phyloP scores from a whole-genome alignment of 106 monocot genomes.

The Platanthera zijinensis region DNA sequence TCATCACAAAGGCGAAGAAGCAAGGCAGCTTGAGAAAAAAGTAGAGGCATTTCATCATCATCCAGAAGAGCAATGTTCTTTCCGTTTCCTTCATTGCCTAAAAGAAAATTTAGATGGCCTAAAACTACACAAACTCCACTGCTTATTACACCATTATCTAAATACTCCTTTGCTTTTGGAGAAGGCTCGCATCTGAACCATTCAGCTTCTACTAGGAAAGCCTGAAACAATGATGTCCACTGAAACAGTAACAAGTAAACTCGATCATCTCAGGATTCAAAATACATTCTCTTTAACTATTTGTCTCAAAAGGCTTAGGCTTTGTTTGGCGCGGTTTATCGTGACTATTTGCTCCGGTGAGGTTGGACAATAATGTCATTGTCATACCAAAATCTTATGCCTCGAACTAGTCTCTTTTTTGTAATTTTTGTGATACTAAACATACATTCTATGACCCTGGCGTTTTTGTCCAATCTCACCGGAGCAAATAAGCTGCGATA shows the following conservation, averaged over 20 bases:
- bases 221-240: constrained; percentile 32
- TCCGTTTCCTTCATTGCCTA: constrained; percentile 20
- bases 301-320: too few relatives aligned
- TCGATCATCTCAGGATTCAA: background rate
- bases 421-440: too few relatives aligned
- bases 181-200: constrained; percentile 24
- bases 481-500: too few relatives aligned
- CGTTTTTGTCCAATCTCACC: too few relatives aligned
- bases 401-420: too few relatives aligned
- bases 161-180: constrained; percentile 26
- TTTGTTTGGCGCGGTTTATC: too few relatives aligned
- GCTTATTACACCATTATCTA: constrained; percentile 30
- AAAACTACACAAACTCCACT: constrained; percentile 21
- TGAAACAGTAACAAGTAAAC: background rate
- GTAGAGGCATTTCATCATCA: background rate
- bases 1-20: constrained; percentile 61
- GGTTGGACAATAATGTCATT: too few relatives aligned
- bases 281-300: too few relatives aligned
- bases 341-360: too few relatives aligned
- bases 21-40: constrained; percentile 20
- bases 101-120: constrained; percentile 17
- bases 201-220: constrained; percentile 35
- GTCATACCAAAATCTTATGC: too few relatives aligned
- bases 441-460: too few relatives aligned
- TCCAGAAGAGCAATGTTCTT: constrained; percentile 10